Base-by-base conservation (phyloP, 768 basidiomycete genomes). In the Russula lepida region DNA sequence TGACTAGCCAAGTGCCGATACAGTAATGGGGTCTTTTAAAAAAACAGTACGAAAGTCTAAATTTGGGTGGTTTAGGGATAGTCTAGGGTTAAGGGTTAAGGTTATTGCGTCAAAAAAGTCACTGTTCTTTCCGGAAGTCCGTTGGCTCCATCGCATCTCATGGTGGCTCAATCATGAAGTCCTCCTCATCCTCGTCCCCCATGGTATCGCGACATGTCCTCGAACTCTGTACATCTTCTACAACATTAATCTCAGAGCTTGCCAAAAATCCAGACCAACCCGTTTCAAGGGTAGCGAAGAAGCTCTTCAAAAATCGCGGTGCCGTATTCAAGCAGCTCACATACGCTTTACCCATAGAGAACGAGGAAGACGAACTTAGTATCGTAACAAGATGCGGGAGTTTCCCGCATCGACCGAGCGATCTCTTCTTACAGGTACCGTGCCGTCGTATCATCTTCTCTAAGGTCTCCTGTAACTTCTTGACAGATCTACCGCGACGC, bases 401-500 rank as follows among this genome's bases (percentile, higher is more conserved):
- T 52, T 85, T 85, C 62, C 78, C 81, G 6, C 68, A 71, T 47
- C 73, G 79, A 37, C 84, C 83, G 11, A 80, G 78, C 54, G 79
- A 84, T 53, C 69, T 86, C 30, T 88, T 86, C 67, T 73, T 87
- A 52, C 81, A 81, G 74, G 84, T 81, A 59, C 47, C 76, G 54
- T 11, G 56, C 44, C 77, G 54, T 9, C 53, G 17, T 33, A 4
- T 17, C 11, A 47, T 19, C 53, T 13, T 47, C 64, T 27, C 50
- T 11, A n/a, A 47, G 6, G 39, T 56, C n/a, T 21, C 11, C 17
- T 7, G 21, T 49, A 25, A 54, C 15, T 15, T 4, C 35, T 48
- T 13, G 21, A 23, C 23, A 85, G 84, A 81, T 88, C 55, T 88
- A 85, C 63, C 73, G 77, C 41, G 82, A 86, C 53, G 78, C 83